These are phyloP conservation scores for Eucalyptus melliodora DNA, from an alignment of 345 rosid species.

Conservation along the genomic window DNA sequence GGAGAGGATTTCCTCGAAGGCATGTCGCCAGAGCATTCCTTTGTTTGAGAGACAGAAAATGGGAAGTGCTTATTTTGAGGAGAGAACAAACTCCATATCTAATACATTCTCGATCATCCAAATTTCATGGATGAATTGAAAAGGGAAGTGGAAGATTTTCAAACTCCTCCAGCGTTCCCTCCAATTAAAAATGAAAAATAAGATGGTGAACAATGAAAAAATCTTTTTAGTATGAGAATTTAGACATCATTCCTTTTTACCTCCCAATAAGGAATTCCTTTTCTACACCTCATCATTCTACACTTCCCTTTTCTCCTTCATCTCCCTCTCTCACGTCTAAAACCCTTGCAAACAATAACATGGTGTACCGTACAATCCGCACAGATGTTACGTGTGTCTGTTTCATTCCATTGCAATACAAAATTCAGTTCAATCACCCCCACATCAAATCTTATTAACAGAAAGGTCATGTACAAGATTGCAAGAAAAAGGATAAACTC, in stretches of 20 bases:
- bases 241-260: neutral
- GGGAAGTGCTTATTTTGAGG: neutral
- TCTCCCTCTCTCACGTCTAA: neutral
- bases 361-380: neutral
- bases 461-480: slow-evolving; percentile 7
- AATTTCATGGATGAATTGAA: neutral
- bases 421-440: neutral
- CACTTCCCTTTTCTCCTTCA: neutral
- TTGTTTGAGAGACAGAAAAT: neutral
- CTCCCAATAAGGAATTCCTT: neutral
- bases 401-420: neutral
- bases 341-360: neutral
- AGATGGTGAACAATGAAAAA: neutral
- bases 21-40: neutral
- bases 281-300: neutral
- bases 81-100: neutral
- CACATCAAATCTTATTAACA: neutral
- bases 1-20: neutral
- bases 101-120: neutral
- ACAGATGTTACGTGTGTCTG: neutral
- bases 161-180: neutral
- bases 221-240: neutral
- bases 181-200: neutral
- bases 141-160: neutral
- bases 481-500: neutral